Percentiles rank a stretch among this genome's conserved stretches.
phyloP scores from a whole-genome alignment of 2,329 filamentous ascomycete genomes.

The Seiridium cupressi region DNA sequence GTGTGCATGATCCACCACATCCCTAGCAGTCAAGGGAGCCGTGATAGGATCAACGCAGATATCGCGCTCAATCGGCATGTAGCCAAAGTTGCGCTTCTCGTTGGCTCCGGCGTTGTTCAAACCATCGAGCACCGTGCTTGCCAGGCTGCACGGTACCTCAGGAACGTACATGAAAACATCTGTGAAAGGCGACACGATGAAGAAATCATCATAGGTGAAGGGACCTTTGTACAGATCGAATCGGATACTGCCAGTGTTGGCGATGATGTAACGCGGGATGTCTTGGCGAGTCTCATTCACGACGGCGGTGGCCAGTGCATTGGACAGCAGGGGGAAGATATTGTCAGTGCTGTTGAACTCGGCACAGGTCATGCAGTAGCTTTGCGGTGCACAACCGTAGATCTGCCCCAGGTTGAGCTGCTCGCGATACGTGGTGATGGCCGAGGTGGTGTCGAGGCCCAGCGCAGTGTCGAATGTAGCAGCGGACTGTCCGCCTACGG shows the following conservation, averaged over 20 bases:
- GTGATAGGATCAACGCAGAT: constrained; percentile 46
- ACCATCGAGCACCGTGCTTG: constrained; percentile 31
- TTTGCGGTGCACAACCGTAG: constrained; percentile 59
- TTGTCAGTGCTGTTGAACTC: constrained; percentile 50
- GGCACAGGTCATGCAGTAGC: constrained; percentile 57
- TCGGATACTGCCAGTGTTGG: constrained; percentile 59
- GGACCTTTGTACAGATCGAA: constrained; percentile 63
- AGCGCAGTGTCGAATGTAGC: constrained; percentile 46
- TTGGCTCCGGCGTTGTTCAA: constrained; percentile 41
- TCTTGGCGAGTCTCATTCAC: constrained; percentile 49
- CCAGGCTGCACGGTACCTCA: constrained; percentile 47
- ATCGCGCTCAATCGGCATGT: constrained; percentile 36
- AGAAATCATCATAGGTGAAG: constrained; percentile 53
- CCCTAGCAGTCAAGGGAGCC: constrained; percentile 11
- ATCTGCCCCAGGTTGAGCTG: constrained; percentile 54
- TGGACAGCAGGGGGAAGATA: constrained; percentile 52
- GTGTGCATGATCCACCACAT: constrained; percentile 11
- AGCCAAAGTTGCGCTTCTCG: constrained; percentile 33
- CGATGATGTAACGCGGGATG: constrained; percentile 53
- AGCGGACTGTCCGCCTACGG: constrained; percentile 42
- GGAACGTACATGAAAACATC: constrained; percentile 53
- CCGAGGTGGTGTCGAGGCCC: constrained; percentile 43
- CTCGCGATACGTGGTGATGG: constrained; percentile 49
- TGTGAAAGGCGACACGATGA: constrained; percentile 55
- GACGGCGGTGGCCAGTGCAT: constrained; percentile 49